Evolutionary conservation across 768 basidiomycete species (phyloP).

Genomic region (Tephrocybe sp.): DNA sequence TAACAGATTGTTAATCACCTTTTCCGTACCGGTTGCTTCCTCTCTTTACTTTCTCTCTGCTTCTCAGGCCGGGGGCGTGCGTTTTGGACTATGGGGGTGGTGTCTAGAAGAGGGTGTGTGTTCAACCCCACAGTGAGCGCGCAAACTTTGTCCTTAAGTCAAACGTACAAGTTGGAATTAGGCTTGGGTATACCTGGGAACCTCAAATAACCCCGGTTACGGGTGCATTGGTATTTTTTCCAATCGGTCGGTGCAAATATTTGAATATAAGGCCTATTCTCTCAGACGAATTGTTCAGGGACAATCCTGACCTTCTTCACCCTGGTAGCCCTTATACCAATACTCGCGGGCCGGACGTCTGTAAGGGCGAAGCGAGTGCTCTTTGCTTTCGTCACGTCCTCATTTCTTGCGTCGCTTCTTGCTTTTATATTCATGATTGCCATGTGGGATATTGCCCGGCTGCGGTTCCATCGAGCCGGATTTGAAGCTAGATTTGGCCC

Average conservation of each 20-base stretch:
- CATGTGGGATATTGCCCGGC: conserved; percentile 31
- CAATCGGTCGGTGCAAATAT: conserved; percentile 25
- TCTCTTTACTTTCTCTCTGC: conserved; percentile 35
- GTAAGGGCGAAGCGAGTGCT: conserved; percentile 27
- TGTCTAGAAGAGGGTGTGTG: conserved; percentile 34
- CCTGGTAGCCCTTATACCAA: conserved; percentile 27
- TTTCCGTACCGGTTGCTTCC: conserved; percentile 31
- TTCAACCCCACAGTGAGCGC: conserved; percentile 25
- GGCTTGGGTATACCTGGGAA: conserved; percentile 38
- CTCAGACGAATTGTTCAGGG: conserved; percentile 18
- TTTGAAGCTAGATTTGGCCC: conserved; percentile 34
- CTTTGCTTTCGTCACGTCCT: conserved; percentile 22
- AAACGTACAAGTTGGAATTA: no score
- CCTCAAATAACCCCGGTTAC: conserved; percentile 35
- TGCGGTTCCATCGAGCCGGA: conserved; percentile 30
- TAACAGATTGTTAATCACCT: conserved; percentile 29
- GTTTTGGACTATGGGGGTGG: conserved; percentile 43
- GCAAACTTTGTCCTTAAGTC: no score
- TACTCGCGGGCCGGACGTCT: conserved; percentile 17
- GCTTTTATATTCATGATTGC: conserved; percentile 39
- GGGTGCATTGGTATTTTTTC: conserved; percentile 34
- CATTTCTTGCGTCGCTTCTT: conserved; percentile 27
- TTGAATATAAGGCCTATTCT: neutral
- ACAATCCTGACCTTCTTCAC: conserved; percentile 29
- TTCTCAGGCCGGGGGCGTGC: conserved; percentile 36